Percentiles rank a stretch among this genome's conserved stretches.
Conservation (phyloP, 768 basidiomycete genomes). For the Tubosaeta sp. region DNA sequence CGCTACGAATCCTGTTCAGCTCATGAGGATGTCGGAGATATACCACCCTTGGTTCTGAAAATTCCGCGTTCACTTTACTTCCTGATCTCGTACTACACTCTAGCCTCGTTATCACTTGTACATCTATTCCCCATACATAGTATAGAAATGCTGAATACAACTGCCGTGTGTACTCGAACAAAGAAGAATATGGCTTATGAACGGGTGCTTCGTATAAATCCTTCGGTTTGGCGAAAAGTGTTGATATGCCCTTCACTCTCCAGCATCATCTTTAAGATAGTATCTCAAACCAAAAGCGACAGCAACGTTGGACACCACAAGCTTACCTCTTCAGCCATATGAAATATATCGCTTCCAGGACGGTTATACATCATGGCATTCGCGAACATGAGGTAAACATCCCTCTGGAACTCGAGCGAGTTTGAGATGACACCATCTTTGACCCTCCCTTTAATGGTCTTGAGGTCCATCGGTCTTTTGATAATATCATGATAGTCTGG, state of each 20-base stretch:
- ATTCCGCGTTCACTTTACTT: neutral
- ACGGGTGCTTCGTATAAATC: conserved; percentile 47
- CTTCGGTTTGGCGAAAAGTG: conserved; percentile 74
- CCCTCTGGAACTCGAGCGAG: conserved; percentile 85
- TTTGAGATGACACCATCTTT: conserved; percentile 79
- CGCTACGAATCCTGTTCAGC: conserved; percentile 81
- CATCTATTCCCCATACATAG: conserved; percentile 2
- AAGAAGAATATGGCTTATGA: conserved; percentile 15
- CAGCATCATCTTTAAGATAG: conserved; percentile 59
- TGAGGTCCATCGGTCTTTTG: conserved; percentile 93
- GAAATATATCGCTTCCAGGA: conserved; percentile 78
- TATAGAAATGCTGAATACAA: neutral
- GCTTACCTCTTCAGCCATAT: conserved; percentile 88
- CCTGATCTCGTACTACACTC: neutral
- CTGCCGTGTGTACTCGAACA: neutral
- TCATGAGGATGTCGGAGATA: conserved; percentile 82
- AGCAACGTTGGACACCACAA: neutral
- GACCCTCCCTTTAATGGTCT: conserved; percentile 83
- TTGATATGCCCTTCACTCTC: conserved; percentile 66
- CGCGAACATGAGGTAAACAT: conserved; percentile 90
- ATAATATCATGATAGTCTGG: conserved; percentile 91
- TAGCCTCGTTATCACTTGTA: conserved; percentile 2
- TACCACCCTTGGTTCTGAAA: conserved; percentile 82
- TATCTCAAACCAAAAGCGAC: neutral
- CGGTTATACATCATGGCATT: conserved; percentile 98